Evolutionary conservation across 176 grass and related monocot genomes (phyloP).

Genomic region (Bolboschoenus planiculmis): DNA sequence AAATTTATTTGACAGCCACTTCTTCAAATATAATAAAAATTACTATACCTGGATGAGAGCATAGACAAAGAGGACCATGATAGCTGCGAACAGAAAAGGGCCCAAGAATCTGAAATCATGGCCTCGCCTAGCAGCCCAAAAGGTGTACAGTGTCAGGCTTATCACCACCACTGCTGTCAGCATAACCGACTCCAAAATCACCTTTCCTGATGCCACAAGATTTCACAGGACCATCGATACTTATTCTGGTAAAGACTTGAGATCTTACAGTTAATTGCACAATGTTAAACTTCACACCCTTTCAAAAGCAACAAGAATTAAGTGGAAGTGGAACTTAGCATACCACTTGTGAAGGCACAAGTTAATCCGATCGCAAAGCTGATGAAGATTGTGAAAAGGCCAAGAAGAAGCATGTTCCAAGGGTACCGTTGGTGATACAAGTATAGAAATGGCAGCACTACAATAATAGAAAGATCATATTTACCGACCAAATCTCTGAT

Average conservation of each 20-base stretch:
- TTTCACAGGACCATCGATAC: not conserved
- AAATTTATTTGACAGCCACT: too few relatives aligned
- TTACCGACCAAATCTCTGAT: not conserved
- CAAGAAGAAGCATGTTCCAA: slow-evolving; percentile 39
- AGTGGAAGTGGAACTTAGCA: not conserved
- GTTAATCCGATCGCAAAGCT: slow-evolving; percentile 39
- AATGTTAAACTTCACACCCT: too few relatives aligned
- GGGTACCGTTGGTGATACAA: slow-evolving; percentile 38
- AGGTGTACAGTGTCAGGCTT: slow-evolving; percentile 55
- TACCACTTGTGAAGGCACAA: slow-evolving; percentile 33
- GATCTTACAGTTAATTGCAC: too few relatives aligned
- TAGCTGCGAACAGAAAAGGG: slow-evolving; percentile 39
- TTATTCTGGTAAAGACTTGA: not conserved
- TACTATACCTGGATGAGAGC: slow-evolving; percentile 43
- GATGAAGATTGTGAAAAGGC: slow-evolving; percentile 43
- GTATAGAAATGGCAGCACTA: slow-evolving; percentile 47
- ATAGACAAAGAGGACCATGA: slow-evolving; percentile 36
- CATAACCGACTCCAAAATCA: slow-evolving; percentile 38
- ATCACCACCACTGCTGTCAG: slow-evolving; percentile 38
- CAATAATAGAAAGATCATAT: not conserved
- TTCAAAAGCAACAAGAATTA: too few relatives aligned
- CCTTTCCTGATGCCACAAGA: slow-evolving; percentile 34
- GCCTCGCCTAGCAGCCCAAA: slow-evolving; percentile 51
- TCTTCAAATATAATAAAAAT: too few relatives aligned
- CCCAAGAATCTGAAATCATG: slow-evolving; percentile 42